These are phyloP conservation scores for Citrullus colocynthis DNA, from an alignment of 306 rosid species.

Conservation along the genomic window DNA sequence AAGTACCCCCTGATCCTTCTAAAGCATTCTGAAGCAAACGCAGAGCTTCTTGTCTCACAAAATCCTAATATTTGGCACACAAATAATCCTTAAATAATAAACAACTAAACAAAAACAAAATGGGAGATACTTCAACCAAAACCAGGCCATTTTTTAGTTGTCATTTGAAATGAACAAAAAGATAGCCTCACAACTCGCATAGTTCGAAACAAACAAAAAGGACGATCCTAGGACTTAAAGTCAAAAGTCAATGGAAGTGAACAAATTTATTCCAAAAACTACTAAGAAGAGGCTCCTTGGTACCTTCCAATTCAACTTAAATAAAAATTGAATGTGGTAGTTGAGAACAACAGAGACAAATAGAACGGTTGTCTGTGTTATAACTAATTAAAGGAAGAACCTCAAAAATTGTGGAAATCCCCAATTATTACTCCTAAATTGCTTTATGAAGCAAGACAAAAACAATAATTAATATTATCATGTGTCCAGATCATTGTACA, in stretches of 20 bases:
- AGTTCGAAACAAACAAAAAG: neutral
- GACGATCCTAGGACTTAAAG: neutral
- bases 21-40: slow-evolving; percentile 85
- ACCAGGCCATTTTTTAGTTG: neutral
- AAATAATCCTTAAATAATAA: neutral
- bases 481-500: neutral
- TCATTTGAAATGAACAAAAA: neutral
- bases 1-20: slow-evolving; percentile 85
- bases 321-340: neutral
- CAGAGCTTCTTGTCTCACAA: slow-evolving; percentile 84
- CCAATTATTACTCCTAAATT: neutral
- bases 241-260: neutral
- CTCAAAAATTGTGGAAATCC: neutral
- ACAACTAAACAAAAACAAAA: neutral
- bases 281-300: neutral
- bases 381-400: neutral
- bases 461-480: neutral
- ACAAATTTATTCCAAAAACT: neutral
- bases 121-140: neutral
- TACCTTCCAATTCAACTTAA: neutral
- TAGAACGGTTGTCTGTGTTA: neutral
- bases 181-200: neutral
- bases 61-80: slow-evolving; percentile 16
- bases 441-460: neutral
- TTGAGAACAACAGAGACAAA: neutral